Base-by-base conservation (phyloP, 148 eudicot species). In the Camellia japonica region DNA sequence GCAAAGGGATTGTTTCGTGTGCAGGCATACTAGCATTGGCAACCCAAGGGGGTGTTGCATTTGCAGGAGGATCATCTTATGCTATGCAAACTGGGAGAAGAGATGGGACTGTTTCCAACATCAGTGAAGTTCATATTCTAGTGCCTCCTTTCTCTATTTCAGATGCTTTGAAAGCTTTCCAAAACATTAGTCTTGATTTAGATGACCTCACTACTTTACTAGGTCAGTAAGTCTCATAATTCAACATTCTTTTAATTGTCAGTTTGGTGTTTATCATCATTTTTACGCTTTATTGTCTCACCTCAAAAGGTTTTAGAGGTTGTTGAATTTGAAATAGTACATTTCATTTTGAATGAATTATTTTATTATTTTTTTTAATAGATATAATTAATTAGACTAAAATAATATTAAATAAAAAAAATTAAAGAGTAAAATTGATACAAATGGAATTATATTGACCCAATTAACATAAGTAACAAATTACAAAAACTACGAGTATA, bases 1-100 rank as follows among this genome's bases (percentile, higher is more conserved):
- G 85, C 82, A 72, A 64, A 6, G 78, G 82, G 30, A 44, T 79
- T 41, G 85, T 83, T 41, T 83, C 85, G 0, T 83, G 85, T 15
- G 81, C 79, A 15, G 85, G 79, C 60, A 74, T 74, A 73, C 16
- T 83, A 5, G 82, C 85, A 52, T 23, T 83, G 64, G 85, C 75
- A 18, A 64, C 79, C 4, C 71, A 82, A 15, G 85, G 79, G 2
- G 85, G 64, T 5, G 81, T 75, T 13, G 79, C 65, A 43, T 79
- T 72, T 56, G 72, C 77, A 0, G 64, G 81, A 67, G 81, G 75
- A n/a, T n/a, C n/a, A n/a, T n/a, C n/a, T 73, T 81, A 73, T 67
- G 7, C 70, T 79, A 42, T 83, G 1, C 78, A 61, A 49, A 83
- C 85, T 2, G 85, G 85, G 14, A 62, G 85, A 64, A 52, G 78